phyloP scores from a whole-genome alignment of 1,139 yeast species.

The Saccharomyces pastorianus region DNA sequence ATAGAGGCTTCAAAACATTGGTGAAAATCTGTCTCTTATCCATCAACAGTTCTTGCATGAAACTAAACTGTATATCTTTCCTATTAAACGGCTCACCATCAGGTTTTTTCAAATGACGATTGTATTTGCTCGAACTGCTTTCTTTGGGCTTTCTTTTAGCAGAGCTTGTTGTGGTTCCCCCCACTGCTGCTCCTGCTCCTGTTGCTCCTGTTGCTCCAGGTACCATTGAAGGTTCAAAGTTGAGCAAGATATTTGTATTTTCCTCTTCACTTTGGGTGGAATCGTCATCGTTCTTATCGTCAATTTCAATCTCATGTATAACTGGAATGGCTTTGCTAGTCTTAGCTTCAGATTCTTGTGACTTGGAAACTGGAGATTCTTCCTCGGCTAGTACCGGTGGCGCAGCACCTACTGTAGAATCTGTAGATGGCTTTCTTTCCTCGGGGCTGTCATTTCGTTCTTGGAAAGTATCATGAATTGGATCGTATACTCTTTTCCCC shows the following conservation, averaged over 20 bases:
- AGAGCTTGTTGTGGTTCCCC: neutral
- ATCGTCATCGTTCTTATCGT: constrained; percentile 13
- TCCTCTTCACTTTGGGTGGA: constrained; percentile 24
- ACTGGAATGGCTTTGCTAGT: neutral
- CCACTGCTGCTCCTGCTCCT: neutral
- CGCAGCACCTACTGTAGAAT: neutral
- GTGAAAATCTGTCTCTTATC: constrained; percentile 62
- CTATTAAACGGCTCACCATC: constrained; percentile 94
- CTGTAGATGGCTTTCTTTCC: neutral
- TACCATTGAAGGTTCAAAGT: neutral
- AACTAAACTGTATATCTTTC: constrained; percentile 78
- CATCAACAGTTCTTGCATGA: constrained; percentile 55
- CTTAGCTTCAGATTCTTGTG: neutral
- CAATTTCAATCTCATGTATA: constrained; percentile 1
- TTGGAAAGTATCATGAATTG: constrained; percentile 31
- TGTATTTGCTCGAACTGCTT: constrained; percentile 21
- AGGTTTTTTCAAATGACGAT: constrained; percentile 68
- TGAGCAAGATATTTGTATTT: constrained; percentile 4
- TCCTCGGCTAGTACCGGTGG: neutral
- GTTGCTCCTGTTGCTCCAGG: neutral
- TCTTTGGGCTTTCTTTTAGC: constrained; percentile 5
- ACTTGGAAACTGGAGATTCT: neutral
- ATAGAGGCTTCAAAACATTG: constrained; percentile 35
- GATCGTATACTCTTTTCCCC: constrained; percentile 30
- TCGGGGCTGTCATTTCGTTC: constrained; percentile 9